Conservation (phyloP, 2,329 filamentous ascomycete genomes). For the Stachybotrys elegans region DNA sequence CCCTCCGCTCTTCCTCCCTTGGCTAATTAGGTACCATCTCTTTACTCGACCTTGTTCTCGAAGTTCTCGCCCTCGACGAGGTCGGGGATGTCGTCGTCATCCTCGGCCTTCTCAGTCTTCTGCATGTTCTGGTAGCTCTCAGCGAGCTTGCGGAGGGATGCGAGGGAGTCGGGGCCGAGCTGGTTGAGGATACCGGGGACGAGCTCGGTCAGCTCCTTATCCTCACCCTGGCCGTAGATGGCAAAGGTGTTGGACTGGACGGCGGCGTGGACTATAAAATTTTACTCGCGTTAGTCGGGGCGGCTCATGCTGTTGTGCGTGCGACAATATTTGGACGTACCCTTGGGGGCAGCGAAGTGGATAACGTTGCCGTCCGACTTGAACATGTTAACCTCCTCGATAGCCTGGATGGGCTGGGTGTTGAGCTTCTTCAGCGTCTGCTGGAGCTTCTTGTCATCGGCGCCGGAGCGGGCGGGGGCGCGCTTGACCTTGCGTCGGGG, state of each 20-base stretch:
- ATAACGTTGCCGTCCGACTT: slow-evolving; percentile 99
- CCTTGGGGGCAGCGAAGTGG: slow-evolving; percentile 96
- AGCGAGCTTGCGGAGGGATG: slow-evolving; percentile 94
- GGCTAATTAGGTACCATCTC: too few relatives aligned
- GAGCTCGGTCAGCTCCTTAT: slow-evolving; percentile 99
- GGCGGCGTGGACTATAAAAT: slow-evolving; percentile 91
- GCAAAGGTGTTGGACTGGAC: slow-evolving; percentile 99
- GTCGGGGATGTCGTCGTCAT: slow-evolving; percentile 96
- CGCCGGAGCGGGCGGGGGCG: slow-evolving; percentile 84
- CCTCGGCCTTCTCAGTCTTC: slow-evolving; percentile 80
- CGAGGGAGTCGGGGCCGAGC: slow-evolving; percentile 95
- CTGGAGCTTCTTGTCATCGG: slow-evolving; percentile 99
- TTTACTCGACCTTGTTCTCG: slow-evolving; percentile 93
- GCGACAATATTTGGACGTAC: too few relatives aligned
- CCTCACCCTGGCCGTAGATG: slow-evolving; percentile 97
- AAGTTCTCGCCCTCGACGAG: slow-evolving; percentile 97
- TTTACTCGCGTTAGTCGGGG: slow-evolving; percentile 14
- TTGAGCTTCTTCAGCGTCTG: slow-evolving; percentile 97
- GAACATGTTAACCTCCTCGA: slow-evolving; percentile 99
- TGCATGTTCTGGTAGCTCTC: slow-evolving; percentile 99
- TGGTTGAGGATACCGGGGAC: slow-evolving; percentile 99
- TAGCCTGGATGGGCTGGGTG: slow-evolving; percentile 97
- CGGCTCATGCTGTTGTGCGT: too few relatives aligned
- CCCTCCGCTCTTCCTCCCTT: slow-evolving; percentile 13
- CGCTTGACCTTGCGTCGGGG: slow-evolving; percentile 98